phyloP scores from a whole-genome alignment of 352 stramenopile species.

The Phytophthora tubulina region DNA sequence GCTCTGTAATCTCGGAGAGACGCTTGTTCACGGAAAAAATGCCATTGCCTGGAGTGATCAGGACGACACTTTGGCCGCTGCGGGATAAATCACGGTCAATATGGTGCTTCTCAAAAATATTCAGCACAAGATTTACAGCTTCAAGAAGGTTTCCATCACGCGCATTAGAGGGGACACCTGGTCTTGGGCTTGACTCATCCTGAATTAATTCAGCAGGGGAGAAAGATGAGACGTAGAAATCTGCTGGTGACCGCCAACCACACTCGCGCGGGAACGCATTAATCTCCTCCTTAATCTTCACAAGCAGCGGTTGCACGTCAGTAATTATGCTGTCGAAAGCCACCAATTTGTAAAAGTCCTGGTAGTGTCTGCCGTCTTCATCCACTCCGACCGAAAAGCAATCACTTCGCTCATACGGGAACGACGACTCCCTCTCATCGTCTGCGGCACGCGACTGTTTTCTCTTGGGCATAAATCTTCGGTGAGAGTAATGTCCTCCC shows the following conservation, averaged over 20 bases:
- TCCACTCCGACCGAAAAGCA: constrained; percentile 80
- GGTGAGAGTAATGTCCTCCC: constrained; percentile 18
- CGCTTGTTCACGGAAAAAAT: constrained; percentile 97
- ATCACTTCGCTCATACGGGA: constrained; percentile 69
- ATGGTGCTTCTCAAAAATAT: constrained; percentile 99
- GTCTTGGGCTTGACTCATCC: constrained; percentile 34
- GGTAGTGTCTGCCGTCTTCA: constrained; percentile 80
- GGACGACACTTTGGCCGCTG: constrained; percentile 97
- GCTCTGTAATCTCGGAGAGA: constrained; percentile 97
- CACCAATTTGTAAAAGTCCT: constrained; percentile 90
- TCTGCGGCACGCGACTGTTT: constrained; percentile 28
- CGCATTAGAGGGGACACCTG: constrained; percentile 69
- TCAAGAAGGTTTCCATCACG: constrained; percentile 96
- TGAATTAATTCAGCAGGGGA: constrained; percentile 25
- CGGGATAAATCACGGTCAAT: constrained; percentile 96
- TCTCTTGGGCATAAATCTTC: constrained; percentile 31
- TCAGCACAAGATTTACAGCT: constrained; percentile 98
- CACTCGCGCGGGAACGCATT: constrained; percentile 79
- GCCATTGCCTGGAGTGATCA: constrained; percentile 95
- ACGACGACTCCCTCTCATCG: constrained; percentile 60
- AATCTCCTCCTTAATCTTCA: constrained; percentile 82
- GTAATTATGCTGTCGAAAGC: constrained; percentile 77
- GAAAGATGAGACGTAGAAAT: constrained; percentile 52
- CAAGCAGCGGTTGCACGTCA: constrained; percentile 73
- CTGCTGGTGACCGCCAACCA: constrained; percentile 63